Evolutionary conservation across 148 eudicot species (phyloP).

Genomic region (Vaccinium macrocarpon): DNA sequence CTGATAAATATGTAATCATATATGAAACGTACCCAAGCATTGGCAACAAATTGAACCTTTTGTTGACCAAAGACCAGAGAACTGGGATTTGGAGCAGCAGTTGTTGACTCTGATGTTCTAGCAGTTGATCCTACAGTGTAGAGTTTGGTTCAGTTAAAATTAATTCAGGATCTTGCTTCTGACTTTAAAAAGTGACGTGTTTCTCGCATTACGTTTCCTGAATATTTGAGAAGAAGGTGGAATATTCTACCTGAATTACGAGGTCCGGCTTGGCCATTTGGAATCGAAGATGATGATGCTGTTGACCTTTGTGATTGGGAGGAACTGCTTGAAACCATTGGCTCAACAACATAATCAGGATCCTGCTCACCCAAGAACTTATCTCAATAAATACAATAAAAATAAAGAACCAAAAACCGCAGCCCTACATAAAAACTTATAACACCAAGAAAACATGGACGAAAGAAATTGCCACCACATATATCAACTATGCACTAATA

Average conservation of each 20-base stretch:
- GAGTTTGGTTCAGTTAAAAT: conserved; percentile 9
- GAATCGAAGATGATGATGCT: conserved; percentile 46
- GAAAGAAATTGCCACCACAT: background rate
- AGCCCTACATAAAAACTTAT: background rate
- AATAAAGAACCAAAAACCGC: background rate
- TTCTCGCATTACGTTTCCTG: background rate
- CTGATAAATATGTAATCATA: background rate
- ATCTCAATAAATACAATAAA: background rate
- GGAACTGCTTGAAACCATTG: conserved; percentile 54
- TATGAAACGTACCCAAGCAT: conserved; percentile 70
- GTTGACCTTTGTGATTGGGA: conserved; percentile 66
- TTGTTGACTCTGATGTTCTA: conserved; percentile 60
- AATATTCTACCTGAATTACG: conserved; percentile 24
- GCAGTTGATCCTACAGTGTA: conserved; percentile 45
- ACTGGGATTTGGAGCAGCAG: conserved; percentile 49
- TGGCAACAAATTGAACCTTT: conserved; percentile 79
- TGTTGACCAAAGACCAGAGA: conserved; percentile 75
- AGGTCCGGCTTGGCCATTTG: conserved; percentile 50
- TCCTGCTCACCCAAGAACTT: conserved; percentile 47
- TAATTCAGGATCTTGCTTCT: background rate
- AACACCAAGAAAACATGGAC: background rate
- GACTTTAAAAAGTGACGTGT: background rate
- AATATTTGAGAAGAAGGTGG: conserved; percentile 1
- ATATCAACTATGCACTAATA: background rate
- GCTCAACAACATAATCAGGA: conserved; percentile 81